Evolutionary conservation across 345 rosid genomes (phyloP), one percentile per base, ranked within the genome.

Genomic region (Dipteronia sinensis): DNA sequence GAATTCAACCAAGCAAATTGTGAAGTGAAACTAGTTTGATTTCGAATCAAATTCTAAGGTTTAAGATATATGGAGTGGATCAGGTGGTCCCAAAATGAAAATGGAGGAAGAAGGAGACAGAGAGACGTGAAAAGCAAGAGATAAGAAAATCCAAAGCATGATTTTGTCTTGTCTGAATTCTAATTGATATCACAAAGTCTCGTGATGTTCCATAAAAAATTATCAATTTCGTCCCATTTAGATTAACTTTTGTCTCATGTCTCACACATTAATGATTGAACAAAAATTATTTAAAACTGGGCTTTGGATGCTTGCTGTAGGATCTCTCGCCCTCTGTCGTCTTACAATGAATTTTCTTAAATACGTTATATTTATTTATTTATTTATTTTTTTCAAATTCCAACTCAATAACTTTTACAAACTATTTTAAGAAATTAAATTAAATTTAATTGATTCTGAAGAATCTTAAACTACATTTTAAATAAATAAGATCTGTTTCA

Each of bases 181-280:
- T 34, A 0, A 5, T 34, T 20, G 6, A 47, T 7, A 42, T 44
- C 9, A n/a, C 1, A 12, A 17, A 9, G 47, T 20, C 64, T 62
- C 64, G 75, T 61, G 75, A 29, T 22, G 11, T 44, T 29, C 40
- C 19, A 19, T 69, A 55, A 23, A 69, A 42, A 40, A 76, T 7
- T 68, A 46, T 29, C 69, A 27, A 6, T 42, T 42, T 69, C 53
- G 66, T n/a, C 27, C 69, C 9, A 17, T 53, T 53, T 53, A 53
- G n/a, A 16, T 53, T 3, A 6, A 4, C 58, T 16, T 8, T 53
- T 46, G 49, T 46, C 49, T 46, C 12, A 0, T 4, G 58, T 53
- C 58, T 53, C n/a, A 17, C 27, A 59, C 10, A 59, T 59, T n/a
- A 59, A 31, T 31, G 34, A 31, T 31, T 31, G 4, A 34, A 34